phyloP scores from a whole-genome alignment of 2,329 filamentous ascomycete genomes.

The Colletotrichum acutatum region DNA sequence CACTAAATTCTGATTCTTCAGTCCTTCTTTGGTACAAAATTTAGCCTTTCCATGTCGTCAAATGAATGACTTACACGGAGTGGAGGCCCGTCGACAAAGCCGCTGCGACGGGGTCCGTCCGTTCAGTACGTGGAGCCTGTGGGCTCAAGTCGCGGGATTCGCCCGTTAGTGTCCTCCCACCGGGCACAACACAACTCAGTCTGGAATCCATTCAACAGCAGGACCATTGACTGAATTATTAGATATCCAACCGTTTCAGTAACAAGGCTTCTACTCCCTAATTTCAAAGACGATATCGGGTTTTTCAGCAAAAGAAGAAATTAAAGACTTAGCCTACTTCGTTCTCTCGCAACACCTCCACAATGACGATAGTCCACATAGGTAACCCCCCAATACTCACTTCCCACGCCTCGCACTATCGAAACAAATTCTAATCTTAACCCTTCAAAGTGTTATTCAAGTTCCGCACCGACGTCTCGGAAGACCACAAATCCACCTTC shows the following conservation, averaged over 20 bases:
- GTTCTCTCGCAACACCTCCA: background rate
- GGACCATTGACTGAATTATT: too few relatives aligned
- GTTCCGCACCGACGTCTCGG: constrained; percentile 54
- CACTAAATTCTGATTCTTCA: too few relatives aligned
- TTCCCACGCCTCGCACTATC: background rate
- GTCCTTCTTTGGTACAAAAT: background rate
- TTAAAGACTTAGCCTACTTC: too few relatives aligned
- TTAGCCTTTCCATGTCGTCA: background rate
- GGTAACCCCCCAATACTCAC: background rate
- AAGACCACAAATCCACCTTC: constrained; percentile 56
- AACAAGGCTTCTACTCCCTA: too few relatives aligned
- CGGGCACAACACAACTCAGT: background rate
- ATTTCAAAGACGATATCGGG: too few relatives aligned
- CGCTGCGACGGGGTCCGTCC: background rate
- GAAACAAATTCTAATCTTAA: background rate
- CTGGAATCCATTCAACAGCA: background rate
- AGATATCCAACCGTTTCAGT: too few relatives aligned
- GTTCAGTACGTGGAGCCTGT: background rate
- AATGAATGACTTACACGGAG: background rate
- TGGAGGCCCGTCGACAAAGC: background rate
- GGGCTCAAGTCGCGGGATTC: background rate
- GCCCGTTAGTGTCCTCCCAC: background rate
- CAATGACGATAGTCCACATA: constrained; percentile 6
- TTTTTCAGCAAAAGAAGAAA: too few relatives aligned
- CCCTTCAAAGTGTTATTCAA: constrained; percentile 59